Evolutionary conservation across 2,329 filamentous ascomycete genomes (phyloP).

Genomic region (Trichoderma koningii): DNA sequence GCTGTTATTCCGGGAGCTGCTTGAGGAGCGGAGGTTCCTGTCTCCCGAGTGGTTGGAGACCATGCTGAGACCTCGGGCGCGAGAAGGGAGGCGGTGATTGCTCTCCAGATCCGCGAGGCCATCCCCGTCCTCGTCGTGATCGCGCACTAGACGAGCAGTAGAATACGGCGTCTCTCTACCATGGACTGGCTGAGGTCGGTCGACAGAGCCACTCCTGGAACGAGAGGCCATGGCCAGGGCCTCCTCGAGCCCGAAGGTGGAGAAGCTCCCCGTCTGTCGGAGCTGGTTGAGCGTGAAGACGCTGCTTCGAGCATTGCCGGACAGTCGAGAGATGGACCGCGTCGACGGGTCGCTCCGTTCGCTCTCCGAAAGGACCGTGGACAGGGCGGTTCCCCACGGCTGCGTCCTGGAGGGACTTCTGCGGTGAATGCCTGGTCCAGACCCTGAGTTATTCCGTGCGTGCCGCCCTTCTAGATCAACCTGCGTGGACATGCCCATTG

Average conservation of each 20-base stretch:
- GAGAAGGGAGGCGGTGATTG: conserved; percentile 55
- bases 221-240: conserved; percentile 39
- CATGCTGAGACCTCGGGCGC: conserved; percentile 55
- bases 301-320: conserved; percentile 51
- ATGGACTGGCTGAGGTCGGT: conserved; percentile 52
- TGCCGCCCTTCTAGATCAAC: conserved; percentile 33
- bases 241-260: conserved; percentile 52
- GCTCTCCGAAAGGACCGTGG: conserved; percentile 64
- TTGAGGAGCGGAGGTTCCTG: conserved; percentile 54
- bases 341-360: conserved; percentile 56
- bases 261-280: conserved; percentile 59
- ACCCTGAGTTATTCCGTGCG: conserved; percentile 12
- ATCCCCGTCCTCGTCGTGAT: conserved; percentile 66
- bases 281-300: conserved; percentile 54
- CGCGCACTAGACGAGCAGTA: conserved; percentile 51
- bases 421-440: conserved; percentile 10
- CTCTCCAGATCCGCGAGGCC: conserved; percentile 62
- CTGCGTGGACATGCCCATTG: conserved; percentile 28
- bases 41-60: conserved; percentile 54
- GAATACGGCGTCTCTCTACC: conserved; percentile 41
- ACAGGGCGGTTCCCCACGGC: conserved; percentile 66
- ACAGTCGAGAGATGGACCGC: conserved; percentile 50
- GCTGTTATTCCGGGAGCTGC: conserved; percentile 52
- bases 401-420: conserved; percentile 40
- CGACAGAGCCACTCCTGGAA: conserved; percentile 50